Evolutionary conservation across 495 filamentous ascomycete species (phyloP).

Genomic region (Apiosordaria backusii): DNA sequence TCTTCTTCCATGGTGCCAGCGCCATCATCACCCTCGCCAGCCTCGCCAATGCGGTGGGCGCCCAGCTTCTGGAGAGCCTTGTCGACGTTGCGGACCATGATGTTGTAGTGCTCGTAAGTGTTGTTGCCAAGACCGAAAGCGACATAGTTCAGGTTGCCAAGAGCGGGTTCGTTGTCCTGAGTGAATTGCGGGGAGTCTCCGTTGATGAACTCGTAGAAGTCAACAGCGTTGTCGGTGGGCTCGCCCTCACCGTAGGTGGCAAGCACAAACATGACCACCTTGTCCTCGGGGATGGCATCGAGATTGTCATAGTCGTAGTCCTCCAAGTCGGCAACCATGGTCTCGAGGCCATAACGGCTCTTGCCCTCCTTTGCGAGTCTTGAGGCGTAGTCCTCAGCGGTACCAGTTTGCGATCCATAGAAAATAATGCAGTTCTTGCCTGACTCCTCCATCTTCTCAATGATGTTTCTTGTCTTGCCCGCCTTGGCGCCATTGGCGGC

Average conservation of each 20-base stretch:
- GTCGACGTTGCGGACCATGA: slow-evolving; percentile 91
- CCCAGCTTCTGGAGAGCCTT: slow-evolving; percentile 75
- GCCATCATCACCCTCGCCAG: slow-evolving; percentile 95
- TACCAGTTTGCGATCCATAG: slow-evolving; percentile 97
- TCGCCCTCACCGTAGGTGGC: slow-evolving; percentile 98
- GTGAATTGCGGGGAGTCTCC: slow-evolving; percentile 79
- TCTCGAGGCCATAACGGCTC: slow-evolving; percentile 93
- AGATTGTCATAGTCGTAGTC: slow-evolving; percentile 97
- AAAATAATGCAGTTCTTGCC: slow-evolving; percentile 98
- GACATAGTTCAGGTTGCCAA: slow-evolving; percentile 86
- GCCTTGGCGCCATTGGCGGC: slow-evolving; percentile 68
- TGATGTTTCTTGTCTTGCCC: slow-evolving; percentile 86
- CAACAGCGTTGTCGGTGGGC: slow-evolving; percentile 97
- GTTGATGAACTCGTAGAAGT: slow-evolving; percentile 96
- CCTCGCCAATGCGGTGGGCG: slow-evolving; percentile 75
- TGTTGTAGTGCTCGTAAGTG: slow-evolving; percentile 99
- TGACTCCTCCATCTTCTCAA: slow-evolving; percentile 93
- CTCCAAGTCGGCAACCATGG: slow-evolving; percentile 97
- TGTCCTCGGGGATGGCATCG: slow-evolving; percentile 82
- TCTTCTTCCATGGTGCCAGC: slow-evolving; percentile 99
- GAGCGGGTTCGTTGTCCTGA: slow-evolving; percentile 69
- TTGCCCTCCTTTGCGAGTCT: slow-evolving; percentile 95
- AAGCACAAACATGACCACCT: slow-evolving; percentile 90
- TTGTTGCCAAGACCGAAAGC: slow-evolving; percentile 97
- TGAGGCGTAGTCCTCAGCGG: slow-evolving; percentile 98